Base-by-base conservation (phyloP, 257 asterid species). In the Salvia splendens region DNA sequence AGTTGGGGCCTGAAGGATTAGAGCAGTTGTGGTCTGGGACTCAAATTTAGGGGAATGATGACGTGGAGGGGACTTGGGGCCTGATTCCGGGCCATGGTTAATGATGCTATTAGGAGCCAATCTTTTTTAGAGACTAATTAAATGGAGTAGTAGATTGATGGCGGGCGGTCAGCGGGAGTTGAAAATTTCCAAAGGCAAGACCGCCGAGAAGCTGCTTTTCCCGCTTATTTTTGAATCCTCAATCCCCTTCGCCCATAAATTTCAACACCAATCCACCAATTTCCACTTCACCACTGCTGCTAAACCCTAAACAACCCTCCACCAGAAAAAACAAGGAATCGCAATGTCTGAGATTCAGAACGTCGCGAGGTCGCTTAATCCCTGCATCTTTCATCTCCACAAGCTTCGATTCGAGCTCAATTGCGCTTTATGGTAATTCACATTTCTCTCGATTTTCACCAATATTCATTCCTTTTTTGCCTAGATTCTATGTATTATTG, bases 341-440 rank as follows among this genome's bases (percentile, higher is more conserved):
- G 70, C 74, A 59, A 76, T 82, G 86, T 58, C 86, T 55, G 86
- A 85, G 64, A 8, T 65, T 12, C 74, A 74, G 35, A 71, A 71
- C 30, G 71, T 73, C n/a, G 67, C 74, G 9, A 69, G 75, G 76
- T 35, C 76, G 41, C 73, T 86, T 67, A 87, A 92, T 53, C 96
- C 96, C 1, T 83, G 85, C 81, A 74, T 79, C 40, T 87, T 89
- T 50, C 91, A 87, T 72, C 78, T 86, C 24, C 95, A 89, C 75
- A 93, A 93, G 82, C 74, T 93, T 43, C 95, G 80, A 3, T 87
- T 85, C 55, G 99, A 89, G 86, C 94, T 93, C 74, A 93, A 90
- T 73, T 93, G 99, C 68, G 95, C 96, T 47, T 70, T 84, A 20
- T 93, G 96, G 98, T 92, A 78, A 2, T 35, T 67, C 73, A 15